phyloP scores from a whole-genome alignment of 495 filamentous ascomycete species.

The Penicillium lagena region DNA sequence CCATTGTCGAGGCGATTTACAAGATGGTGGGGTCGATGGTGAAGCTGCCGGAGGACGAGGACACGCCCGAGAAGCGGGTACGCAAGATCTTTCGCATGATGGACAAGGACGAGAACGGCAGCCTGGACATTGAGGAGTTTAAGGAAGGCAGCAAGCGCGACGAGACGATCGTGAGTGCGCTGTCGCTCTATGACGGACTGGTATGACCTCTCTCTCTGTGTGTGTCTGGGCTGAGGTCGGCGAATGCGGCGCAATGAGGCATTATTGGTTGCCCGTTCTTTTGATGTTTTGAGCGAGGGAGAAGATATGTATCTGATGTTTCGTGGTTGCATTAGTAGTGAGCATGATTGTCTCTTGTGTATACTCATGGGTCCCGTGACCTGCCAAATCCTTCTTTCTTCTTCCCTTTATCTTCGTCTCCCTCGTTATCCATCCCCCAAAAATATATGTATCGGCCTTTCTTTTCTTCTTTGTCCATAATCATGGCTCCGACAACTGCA shows the following conservation, averaged over 20 bases:
- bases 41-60: slow-evolving; percentile 95
- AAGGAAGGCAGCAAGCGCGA: slow-evolving; percentile 98
- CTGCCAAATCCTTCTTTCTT: neutral
- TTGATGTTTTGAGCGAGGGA: too few species aligned
- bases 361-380: slow-evolving; percentile 2
- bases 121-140: slow-evolving; percentile 90
- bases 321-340: neutral
- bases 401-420: neutral
- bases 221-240: slow-evolving; percentile 6
- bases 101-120: slow-evolving; percentile 99
- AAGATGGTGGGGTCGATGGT: slow-evolving; percentile 99
- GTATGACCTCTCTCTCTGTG: slow-evolving; percentile 45
- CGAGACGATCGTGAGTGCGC: slow-evolving; percentile 96
- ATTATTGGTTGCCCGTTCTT: neutral
- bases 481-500: too few species aligned
- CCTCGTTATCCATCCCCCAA: neutral
- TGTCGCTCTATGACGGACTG: slow-evolving; percentile 93
- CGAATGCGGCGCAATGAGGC: slow-evolving; percentile 24
- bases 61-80: slow-evolving; percentile 97
- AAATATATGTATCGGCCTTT: too few species aligned
- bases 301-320: too few species aligned
- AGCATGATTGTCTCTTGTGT: slow-evolving; percentile 1
- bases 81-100: slow-evolving; percentile 99
- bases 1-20: slow-evolving; percentile 98
- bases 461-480: too few species aligned